Percentiles rank a stretch among this genome's conserved stretches.
Evolutionary conservation across 106 monocot genomes (phyloP).

Genomic region (Allium cepa): DNA sequence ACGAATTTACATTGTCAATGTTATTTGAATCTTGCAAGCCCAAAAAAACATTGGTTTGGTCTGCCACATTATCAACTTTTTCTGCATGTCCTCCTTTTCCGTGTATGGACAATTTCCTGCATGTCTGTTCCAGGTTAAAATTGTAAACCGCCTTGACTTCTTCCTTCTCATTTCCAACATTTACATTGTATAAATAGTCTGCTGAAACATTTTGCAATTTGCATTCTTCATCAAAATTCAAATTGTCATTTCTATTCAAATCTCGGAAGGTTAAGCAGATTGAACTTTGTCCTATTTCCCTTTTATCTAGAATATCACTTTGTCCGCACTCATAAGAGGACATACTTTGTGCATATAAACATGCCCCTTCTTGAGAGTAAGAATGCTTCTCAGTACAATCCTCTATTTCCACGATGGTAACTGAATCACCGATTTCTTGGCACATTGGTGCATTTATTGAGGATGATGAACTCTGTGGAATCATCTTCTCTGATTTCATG

Average conservation of each 20-base stretch:
- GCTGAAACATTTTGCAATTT: slow-evolving; percentile 11
- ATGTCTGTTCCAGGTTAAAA: slow-evolving; percentile 2
- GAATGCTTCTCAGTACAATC: slow-evolving; percentile 4
- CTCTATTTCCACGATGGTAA: neutral
- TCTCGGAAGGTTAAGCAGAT: neutral
- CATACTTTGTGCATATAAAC: slow-evolving; percentile 2
- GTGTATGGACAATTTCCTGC: too few species aligned
- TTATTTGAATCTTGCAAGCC: too few species aligned
- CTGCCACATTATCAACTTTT: too few species aligned
- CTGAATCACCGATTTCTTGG: neutral
- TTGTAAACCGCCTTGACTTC: slow-evolving; percentile 35
- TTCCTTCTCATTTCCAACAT: slow-evolving; percentile 10
- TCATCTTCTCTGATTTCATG: too few species aligned
- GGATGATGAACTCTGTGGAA: too few species aligned
- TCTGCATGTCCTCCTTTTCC: too few species aligned
- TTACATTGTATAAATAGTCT: slow-evolving; percentile 15
- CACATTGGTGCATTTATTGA: too few species aligned
- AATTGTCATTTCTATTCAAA: neutral
- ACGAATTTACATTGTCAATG: too few species aligned
- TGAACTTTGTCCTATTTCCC: neutral
- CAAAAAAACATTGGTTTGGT: too few species aligned
- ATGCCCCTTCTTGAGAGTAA: neutral
- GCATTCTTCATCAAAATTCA: neutral
- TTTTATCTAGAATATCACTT: neutral
- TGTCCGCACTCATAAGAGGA: slow-evolving; percentile 1